A percentile compares a stretch with the other conserved stretches of the same genome.
phyloP scores from a whole-genome alignment of 192 early-diverging fungal species.

The Coemansia sp. region DNA sequence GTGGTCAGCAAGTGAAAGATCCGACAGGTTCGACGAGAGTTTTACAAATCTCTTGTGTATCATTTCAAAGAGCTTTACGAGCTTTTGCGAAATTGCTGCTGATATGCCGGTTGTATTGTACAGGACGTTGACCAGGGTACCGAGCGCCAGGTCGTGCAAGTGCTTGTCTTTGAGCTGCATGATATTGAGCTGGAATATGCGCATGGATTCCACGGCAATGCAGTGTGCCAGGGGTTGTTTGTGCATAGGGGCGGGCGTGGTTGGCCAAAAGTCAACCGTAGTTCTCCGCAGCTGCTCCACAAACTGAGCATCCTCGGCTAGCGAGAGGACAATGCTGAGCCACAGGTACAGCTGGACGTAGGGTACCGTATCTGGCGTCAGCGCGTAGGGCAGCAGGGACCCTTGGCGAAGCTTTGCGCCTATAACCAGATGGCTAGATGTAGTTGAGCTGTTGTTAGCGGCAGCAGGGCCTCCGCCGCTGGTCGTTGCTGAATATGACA shows the following conservation, averaged over 20 bases:
- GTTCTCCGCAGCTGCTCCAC: conserved; percentile 47
- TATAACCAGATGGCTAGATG: conserved; percentile 7
- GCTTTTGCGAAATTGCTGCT: conserved; percentile 40
- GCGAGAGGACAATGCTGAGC: conserved; percentile 31
- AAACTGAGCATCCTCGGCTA: conserved; percentile 36
- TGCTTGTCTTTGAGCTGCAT: conserved; percentile 46
- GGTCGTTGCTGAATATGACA: neutral
- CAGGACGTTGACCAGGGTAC: conserved; percentile 39
- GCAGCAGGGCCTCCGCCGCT: neutral
- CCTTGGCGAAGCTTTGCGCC: conserved; percentile 31
- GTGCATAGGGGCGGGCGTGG: conserved; percentile 37
- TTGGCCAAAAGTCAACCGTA: conserved; percentile 43
- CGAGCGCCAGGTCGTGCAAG: conserved; percentile 40
- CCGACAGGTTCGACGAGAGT: conserved; percentile 12
- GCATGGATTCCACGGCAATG: conserved; percentile 35
- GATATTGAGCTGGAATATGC: conserved; percentile 52
- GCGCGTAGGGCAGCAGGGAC: conserved; percentile 17
- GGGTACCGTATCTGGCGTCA: conserved; percentile 34
- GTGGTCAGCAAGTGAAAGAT: conserved; percentile 7
- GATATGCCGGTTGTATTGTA: conserved; percentile 23
- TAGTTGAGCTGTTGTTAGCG: neutral
- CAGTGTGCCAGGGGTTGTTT: conserved; percentile 42
- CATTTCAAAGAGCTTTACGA: conserved; percentile 51
- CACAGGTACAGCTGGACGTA: conserved; percentile 45
- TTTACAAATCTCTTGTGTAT: conserved; percentile 33